phyloP scores from a whole-genome alignment of 1,284 basidiomycete genomes.

The Tylopilus microsporus region DNA sequence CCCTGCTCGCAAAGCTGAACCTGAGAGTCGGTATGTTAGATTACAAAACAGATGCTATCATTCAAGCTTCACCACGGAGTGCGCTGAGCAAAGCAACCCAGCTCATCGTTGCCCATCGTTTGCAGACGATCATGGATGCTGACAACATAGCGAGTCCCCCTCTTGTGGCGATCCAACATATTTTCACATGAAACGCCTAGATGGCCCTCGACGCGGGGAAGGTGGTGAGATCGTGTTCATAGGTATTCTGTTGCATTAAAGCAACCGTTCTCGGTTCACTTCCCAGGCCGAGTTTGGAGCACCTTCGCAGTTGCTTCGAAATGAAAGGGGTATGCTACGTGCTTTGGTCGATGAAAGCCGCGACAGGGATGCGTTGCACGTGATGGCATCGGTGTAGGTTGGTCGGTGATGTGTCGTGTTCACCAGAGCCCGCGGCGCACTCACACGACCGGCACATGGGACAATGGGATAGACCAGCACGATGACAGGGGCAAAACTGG shows the following conservation, averaged over 20 bases:
- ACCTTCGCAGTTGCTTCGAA: conserved; percentile 47
- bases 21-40: no score
- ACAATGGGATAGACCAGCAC: no score
- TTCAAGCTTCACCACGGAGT: neutral
- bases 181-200: neutral
- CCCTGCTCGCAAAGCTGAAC: no score
- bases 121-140: conserved; percentile 48
- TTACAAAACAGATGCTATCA: neutral
- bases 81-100: conserved; percentile 47
- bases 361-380: conserved; percentile 34
- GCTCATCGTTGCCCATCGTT: conserved; percentile 63
- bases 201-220: conserved; percentile 14
- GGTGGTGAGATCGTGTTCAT: conserved; percentile 5
- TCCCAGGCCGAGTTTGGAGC: conserved; percentile 37
- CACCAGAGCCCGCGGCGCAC: no score
- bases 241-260: neutral
- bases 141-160: conserved; percentile 31
- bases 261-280: neutral
- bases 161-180: neutral
- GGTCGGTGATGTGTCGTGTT: neutral
- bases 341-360: conserved; percentile 45
- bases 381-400: conserved; percentile 1
- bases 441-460: no score
- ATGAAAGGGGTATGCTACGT: conserved; percentile 42
- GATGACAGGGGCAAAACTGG: neutral